A percentile compares a stretch with the other conserved stretches of the same genome.
phyloP scores from a whole-genome alignment of 2,329 filamentous ascomycete genomes.

The Tetracladium maxilliforme region DNA sequence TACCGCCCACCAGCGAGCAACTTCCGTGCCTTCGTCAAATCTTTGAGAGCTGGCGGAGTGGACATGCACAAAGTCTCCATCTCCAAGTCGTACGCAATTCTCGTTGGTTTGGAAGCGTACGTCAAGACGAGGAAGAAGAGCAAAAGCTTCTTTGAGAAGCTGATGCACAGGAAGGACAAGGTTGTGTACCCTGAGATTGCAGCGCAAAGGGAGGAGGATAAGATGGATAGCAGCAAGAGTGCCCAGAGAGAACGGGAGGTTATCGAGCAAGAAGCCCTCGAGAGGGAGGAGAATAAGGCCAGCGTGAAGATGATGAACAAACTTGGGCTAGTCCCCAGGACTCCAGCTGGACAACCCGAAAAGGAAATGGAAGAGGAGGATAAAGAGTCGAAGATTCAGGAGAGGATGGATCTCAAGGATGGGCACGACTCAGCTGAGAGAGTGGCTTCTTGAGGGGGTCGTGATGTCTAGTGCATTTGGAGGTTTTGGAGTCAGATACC shows the following conservation, averaged over 20 bases:
- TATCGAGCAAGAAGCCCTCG: slow-evolving; percentile 15
- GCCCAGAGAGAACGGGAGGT: slow-evolving; percentile 32
- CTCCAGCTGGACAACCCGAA: neutral
- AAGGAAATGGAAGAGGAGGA: neutral
- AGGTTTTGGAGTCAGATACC: no score
- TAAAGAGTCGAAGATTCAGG: neutral
- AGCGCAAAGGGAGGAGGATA: slow-evolving; percentile 38
- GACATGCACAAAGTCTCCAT: slow-evolving; percentile 71
- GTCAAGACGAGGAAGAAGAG: slow-evolving; percentile 48
- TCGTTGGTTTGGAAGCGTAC: slow-evolving; percentile 74
- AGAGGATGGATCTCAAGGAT: neutral
- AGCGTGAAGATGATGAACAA: slow-evolving; percentile 22
- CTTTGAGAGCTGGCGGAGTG: slow-evolving; percentile 55
- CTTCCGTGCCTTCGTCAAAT: slow-evolving; percentile 68
- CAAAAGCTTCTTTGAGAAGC: slow-evolving; percentile 35
- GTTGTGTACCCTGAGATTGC: slow-evolving; percentile 45
- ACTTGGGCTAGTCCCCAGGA: slow-evolving; percentile 11
- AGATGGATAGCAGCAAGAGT: slow-evolving; percentile 45
- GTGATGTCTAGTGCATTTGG: no score
- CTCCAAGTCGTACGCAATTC: slow-evolving; percentile 66
- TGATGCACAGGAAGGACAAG: slow-evolving; percentile 40
- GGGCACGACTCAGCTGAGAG: no score
- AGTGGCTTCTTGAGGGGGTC: no score
- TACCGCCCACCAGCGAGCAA: slow-evolving; percentile 70
- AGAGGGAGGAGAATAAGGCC: slow-evolving; percentile 16